Percentiles rank a stretch among this genome's conserved stretches.
Conservation (phyloP, 306 rosid species). For the Castanea mollissima region DNA sequence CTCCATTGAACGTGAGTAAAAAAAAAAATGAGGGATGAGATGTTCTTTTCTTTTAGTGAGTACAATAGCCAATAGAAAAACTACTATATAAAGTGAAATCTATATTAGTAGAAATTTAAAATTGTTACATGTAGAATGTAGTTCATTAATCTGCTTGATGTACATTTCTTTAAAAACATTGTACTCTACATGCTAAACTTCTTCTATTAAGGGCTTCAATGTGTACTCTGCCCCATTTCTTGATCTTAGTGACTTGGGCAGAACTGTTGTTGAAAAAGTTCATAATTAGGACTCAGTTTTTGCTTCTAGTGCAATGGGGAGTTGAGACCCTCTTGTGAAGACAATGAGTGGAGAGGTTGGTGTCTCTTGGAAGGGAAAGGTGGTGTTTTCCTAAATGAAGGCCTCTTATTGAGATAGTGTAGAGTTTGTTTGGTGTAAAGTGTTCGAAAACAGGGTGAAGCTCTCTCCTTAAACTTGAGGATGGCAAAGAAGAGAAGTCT, state of each 20-base stretch:
- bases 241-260: neutral
- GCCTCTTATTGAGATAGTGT: conserved; percentile 59
- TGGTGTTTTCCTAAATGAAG: conserved; percentile 68
- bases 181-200: neutral
- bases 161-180: neutral
- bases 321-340: conserved; percentile 77
- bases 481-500: conserved; percentile 64
- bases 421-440: conserved; percentile 51
- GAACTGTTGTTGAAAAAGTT: neutral
- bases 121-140: neutral
- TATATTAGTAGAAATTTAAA: neutral
- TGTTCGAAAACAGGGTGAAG: conserved; percentile 44
- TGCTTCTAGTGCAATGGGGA: conserved; percentile 60
- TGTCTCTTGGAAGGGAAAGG: conserved; percentile 75
- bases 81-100: neutral
- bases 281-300: neutral
- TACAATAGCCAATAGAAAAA: neutral
- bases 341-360: conserved; percentile 61
- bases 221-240: neutral
- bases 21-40: neutral
- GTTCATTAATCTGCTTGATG: neutral
- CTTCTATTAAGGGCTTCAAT: neutral
- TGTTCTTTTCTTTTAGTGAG: neutral
- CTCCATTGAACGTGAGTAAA: neutral
- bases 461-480: conserved; percentile 71